Evolutionary conservation across 202 grass and related monocot genomes (phyloP), one percentile per base, ranked within the genome.

Genomic region (Musa balbisiana): DNA sequence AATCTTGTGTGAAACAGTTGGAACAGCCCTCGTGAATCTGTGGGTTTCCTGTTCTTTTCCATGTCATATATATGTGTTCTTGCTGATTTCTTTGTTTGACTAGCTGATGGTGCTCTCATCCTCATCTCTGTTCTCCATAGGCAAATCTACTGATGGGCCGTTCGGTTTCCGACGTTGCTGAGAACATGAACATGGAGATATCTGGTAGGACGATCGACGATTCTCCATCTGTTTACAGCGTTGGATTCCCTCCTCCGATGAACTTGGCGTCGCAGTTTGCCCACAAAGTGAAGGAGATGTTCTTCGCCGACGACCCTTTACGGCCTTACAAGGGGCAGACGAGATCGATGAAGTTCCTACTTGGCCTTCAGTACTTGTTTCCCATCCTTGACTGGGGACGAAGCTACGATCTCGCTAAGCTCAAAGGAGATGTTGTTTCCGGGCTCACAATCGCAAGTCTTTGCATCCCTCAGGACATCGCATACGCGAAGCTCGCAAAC

Each of bases 381-480:
- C 74, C 74, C 12, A 27, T 77, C 14, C 10, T 77, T 8, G 49
- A 77, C 9, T 77, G 74, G 74, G 29, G 24, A 33, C 64, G 74
- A 53, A 16, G 49, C n/a, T 77, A 77, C 59, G 26, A 13, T 60
- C 13, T 77, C 0, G 19, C 11, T 20, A 77, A 65, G 60, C 12
- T 77, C 74, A 77, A 66, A 52, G 74, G 60, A 23, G 74, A 77
- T 3, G 8, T 62, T n/a, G 52, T 77, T 9, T 59, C 74, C 33
- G 74, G 74, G 2, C 1, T 77, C 8, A 77, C 74, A 20, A 77
- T 77, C 49, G 74, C 74, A 8, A 65, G 74, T 22, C 74, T 77
- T 15, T 77, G 74, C 60, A 77, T 77, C 21, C 74, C 74, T 65
- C 73, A 75, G 59, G 74, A 77, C 20, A 77, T 77, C 9, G 74